Conservation (phyloP, 495 filamentous ascomycete genomes). For the Wilcoxina mikolae region DNA sequence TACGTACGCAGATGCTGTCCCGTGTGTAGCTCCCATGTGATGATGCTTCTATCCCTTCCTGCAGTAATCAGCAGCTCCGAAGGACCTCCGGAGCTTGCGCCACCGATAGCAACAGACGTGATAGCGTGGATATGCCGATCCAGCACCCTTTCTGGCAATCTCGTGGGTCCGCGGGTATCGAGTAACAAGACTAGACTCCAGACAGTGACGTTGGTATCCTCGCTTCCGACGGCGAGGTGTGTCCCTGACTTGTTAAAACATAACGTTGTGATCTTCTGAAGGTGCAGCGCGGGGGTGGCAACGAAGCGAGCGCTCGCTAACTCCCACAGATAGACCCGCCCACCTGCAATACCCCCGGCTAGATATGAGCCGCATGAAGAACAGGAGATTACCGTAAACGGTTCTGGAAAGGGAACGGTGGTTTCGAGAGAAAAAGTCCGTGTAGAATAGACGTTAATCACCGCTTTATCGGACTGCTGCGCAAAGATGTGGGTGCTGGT, state of each 20-base stretch:
- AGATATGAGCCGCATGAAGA: conserved; percentile 51
- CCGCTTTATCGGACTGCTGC: conserved; percentile 77
- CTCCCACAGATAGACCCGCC: conserved; percentile 86
- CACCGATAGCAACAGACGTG: conserved; percentile 17
- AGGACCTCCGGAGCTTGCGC: conserved; percentile 28
- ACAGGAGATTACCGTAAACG: conserved; percentile 57
- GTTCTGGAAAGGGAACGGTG: conserved; percentile 35
- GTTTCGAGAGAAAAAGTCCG: background rate
- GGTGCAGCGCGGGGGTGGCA: conserved; percentile 71
- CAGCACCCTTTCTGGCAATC: conserved; percentile 18
- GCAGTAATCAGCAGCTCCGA: conserved; percentile 23
- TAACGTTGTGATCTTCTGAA: conserved; percentile 68
- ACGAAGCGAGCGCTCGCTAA: conserved; percentile 76
- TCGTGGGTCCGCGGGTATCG: conserved; percentile 25
- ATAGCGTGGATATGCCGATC: conserved; percentile 25
- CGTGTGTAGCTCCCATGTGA: conserved; percentile 78
- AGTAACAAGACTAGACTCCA: conserved; percentile 71
- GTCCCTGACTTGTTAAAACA: conserved; percentile 55
- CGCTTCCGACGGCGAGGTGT: conserved; percentile 73
- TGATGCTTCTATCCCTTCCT: conserved; percentile 30
- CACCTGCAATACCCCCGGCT: conserved; percentile 71
- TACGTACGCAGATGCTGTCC: conserved; percentile 63
- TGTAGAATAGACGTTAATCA: conserved; percentile 71
- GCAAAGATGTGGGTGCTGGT: conserved; percentile 77
- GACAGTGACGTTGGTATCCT: conserved; percentile 76